These are phyloP conservation scores for Asterochloris erici DNA, from an alignment of 139 green algal genomes.

Conservation along the genomic window DNA sequence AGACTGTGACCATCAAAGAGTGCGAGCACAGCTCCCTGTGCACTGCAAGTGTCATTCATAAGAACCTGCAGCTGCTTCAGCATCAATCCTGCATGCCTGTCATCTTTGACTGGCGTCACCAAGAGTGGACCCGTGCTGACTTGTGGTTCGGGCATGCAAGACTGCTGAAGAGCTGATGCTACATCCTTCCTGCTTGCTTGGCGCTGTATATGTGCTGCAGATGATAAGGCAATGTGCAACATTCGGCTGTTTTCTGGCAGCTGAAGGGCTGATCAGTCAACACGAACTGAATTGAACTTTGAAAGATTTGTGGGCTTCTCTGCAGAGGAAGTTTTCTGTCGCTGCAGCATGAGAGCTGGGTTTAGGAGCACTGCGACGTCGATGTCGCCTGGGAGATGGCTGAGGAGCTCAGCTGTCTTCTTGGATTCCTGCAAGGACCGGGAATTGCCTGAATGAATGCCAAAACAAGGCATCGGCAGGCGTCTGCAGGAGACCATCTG, in stretches of 20 bases:
- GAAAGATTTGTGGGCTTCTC: not conserved
- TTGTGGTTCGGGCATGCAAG: too few species aligned
- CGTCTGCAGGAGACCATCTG: not conserved
- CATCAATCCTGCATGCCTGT: too few species aligned
- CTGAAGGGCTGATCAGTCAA: not conserved
- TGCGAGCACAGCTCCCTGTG: too few species aligned
- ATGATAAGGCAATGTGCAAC: not conserved
- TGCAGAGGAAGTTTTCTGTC: not conserved
- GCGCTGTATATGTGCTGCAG: too few species aligned
- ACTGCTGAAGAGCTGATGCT: too few species aligned
- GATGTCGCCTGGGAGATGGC: conserved; percentile 16
- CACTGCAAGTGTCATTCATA: too few species aligned
- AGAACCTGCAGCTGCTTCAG: too few species aligned
- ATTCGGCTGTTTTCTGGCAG: not conserved
- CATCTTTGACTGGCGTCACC: too few species aligned
- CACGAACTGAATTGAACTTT: conserved; percentile 12
- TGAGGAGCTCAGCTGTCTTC: conserved; percentile 3
- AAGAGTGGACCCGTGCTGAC: too few species aligned
- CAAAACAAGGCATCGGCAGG: not conserved
- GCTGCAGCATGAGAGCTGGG: not conserved
- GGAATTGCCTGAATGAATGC: not conserved
- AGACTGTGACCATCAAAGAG: too few species aligned
- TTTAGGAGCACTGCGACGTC: conserved; percentile 5
- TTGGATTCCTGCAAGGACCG: not conserved
- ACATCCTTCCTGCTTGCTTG: too few species aligned